phyloP scores from a whole-genome alignment of 805 yeast species.

The Starmerella vaccinii region DNA sequence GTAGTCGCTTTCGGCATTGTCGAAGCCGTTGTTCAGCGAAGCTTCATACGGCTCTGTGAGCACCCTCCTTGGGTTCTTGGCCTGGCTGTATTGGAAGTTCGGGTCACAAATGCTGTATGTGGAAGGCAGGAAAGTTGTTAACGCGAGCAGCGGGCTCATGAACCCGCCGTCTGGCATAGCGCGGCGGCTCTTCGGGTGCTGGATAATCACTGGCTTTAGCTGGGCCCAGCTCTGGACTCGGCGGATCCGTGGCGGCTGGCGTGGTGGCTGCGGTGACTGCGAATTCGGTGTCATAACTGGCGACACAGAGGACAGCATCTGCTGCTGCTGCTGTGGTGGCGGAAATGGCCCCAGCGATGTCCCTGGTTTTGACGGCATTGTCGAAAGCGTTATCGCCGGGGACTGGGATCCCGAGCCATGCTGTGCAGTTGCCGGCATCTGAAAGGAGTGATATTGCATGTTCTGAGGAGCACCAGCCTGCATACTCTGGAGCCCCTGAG shows the following conservation, averaged over 20 bases:
- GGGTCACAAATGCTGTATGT: conserved; percentile 83
- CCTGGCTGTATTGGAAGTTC: conserved; percentile 65
- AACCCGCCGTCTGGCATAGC: conserved; percentile 34
- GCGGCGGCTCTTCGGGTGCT: conserved; percentile 29
- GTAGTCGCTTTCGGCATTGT: conserved; percentile 82
- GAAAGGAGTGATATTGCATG: background rate
- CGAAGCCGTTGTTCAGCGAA: conserved; percentile 66
- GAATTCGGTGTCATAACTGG: background rate
- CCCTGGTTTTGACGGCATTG: background rate
- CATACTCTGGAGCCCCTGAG: background rate
- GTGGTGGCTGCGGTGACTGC: conserved; percentile 2
- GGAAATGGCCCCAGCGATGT: background rate
- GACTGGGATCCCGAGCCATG: background rate
- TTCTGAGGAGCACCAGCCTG: background rate
- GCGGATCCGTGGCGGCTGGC: conserved; percentile 13
- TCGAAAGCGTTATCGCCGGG: background rate
- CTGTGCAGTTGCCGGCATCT: background rate
- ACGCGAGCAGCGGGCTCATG: conserved; percentile 57
- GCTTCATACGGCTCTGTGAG: conserved; percentile 89
- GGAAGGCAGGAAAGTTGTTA: conserved; percentile 65
- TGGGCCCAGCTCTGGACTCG: conserved; percentile 23
- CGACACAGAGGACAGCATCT: background rate
- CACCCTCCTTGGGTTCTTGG: conserved; percentile 83
- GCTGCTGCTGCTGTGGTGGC: background rate
- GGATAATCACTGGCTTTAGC: conserved; percentile 28